Percentiles rank a stretch among this genome's conserved stretches.
These are phyloP conservation scores for Naganishia liquefaciens DNA, from an alignment of 1,284 basidiomycete species.

Conservation along the genomic window DNA sequence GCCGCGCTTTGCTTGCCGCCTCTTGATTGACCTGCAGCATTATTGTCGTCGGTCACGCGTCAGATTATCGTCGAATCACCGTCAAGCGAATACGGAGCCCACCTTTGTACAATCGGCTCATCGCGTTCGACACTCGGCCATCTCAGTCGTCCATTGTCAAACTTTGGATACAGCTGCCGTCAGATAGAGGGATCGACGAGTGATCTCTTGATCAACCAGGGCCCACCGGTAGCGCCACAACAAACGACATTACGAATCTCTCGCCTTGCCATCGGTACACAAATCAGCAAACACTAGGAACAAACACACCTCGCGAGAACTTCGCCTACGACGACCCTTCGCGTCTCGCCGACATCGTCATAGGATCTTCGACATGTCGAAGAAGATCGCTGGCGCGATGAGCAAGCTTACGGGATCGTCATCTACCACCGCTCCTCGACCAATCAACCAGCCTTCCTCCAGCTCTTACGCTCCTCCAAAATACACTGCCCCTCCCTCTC, in stretches of 20 bases:
- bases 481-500: slow-evolving; percentile 18
- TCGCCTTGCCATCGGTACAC: neutral
- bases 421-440: slow-evolving; percentile 22
- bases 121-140: neutral
- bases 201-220: too few species aligned
- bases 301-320: too few species aligned
- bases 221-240: neutral
- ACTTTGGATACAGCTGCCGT: too few species aligned
- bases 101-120: too few species aligned
- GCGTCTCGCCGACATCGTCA: neutral
- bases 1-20: neutral
- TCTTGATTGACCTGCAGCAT: neutral
- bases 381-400: slow-evolving; percentile 27
- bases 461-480: slow-evolving; percentile 12
- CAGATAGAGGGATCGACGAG: too few species aligned
- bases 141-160: neutral
- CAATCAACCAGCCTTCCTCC: slow-evolving; percentile 16
- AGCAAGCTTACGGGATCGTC: slow-evolving; percentile 29
- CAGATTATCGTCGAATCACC: slow-evolving; percentile 21
- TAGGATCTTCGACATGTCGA: slow-evolving; percentile 5
- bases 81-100: slow-evolving; percentile 1
- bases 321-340: neutral
- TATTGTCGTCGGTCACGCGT: slow-evolving; percentile 19
- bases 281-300: too few species aligned
- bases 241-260: slow-evolving; percentile 16